A percentile compares a stretch with the other conserved stretches of the same genome.
phyloP scores from a whole-genome alignment of 2,329 filamentous ascomycete species.

The Fusarium sp. region DNA sequence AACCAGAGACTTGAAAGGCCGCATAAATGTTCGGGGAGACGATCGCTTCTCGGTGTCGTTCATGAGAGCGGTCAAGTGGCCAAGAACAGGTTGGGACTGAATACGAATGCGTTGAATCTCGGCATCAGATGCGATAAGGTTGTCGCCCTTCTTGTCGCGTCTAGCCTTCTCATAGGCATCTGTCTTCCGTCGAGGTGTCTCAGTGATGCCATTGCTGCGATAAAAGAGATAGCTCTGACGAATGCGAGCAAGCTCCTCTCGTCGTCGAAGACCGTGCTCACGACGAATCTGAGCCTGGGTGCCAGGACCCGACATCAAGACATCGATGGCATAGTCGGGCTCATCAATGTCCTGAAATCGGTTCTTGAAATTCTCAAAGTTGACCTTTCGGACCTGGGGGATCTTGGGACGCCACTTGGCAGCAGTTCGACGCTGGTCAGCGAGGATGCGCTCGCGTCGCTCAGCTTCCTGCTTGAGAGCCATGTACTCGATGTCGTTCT shows the following conservation, averaged over 20 bases:
- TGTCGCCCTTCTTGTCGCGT: conserved; percentile 49
- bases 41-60: conserved; percentile 56
- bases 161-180: conserved; percentile 41
- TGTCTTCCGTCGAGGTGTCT: conserved; percentile 18
- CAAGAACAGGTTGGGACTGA: conserved; percentile 59
- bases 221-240: conserved; percentile 52
- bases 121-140: conserved; percentile 35
- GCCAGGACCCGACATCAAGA: conserved; percentile 55
- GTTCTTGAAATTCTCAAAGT: conserved; percentile 63
- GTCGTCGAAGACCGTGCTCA: conserved; percentile 55
- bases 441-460: conserved; percentile 56
- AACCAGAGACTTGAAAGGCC: conserved; percentile 59
- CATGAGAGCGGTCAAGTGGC: conserved; percentile 56
- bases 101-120: conserved; percentile 58
- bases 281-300: conserved; percentile 58
- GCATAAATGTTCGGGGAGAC: conserved; percentile 58
- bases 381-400: conserved; percentile 58
- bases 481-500: conserved; percentile 51
- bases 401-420: conserved; percentile 61
- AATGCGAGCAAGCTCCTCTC: conserved; percentile 55
- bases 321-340: conserved; percentile 59
- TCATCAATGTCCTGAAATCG: conserved; percentile 55
- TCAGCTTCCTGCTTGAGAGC: conserved; percentile 56
- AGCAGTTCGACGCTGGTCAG: conserved; percentile 54
- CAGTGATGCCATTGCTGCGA: conserved; percentile 1